A percentile compares a stretch with the other conserved stretches of the same genome.
phyloP scores from a whole-genome alignment of 345 rosid genomes.

The Citrus cavaleriei region DNA sequence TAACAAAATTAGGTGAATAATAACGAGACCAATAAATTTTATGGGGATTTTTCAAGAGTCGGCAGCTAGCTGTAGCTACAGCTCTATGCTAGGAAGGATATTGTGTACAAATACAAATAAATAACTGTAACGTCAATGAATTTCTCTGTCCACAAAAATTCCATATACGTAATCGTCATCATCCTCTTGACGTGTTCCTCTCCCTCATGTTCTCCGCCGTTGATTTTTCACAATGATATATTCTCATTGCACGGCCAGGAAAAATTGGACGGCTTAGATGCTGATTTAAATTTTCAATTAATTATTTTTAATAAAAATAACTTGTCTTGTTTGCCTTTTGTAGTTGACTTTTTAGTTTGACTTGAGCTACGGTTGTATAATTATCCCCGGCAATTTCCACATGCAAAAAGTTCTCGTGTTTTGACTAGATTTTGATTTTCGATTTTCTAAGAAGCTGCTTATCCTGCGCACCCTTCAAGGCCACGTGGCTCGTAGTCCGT shows the following conservation, averaged over 20 bases:
- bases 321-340: conserved; percentile 3
- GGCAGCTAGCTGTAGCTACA: not conserved
- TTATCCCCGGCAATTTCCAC: not conserved
- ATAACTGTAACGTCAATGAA: not conserved
- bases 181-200: conserved; percentile 11
- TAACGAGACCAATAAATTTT: not conserved
- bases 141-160: conserved; percentile 1
- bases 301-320: not conserved
- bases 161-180: conserved; percentile 7
- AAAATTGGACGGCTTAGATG: conserved; percentile 17
- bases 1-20: not conserved
- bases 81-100: not conserved
- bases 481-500: not conserved
- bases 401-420: not conserved
- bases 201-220: conserved; percentile 16
- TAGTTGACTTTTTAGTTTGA: conserved; percentile 15
- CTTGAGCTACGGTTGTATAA: not conserved
- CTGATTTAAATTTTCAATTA: not conserved
- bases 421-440: not conserved
- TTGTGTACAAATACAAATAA: not conserved
- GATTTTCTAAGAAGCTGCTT: not conserved
- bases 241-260: not conserved
- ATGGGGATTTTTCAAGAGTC: not conserved
- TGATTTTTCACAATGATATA: not conserved
- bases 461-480: not conserved